Base-by-base conservation (phyloP, 169 alveolate species). In the Theileria annulata region DNA sequence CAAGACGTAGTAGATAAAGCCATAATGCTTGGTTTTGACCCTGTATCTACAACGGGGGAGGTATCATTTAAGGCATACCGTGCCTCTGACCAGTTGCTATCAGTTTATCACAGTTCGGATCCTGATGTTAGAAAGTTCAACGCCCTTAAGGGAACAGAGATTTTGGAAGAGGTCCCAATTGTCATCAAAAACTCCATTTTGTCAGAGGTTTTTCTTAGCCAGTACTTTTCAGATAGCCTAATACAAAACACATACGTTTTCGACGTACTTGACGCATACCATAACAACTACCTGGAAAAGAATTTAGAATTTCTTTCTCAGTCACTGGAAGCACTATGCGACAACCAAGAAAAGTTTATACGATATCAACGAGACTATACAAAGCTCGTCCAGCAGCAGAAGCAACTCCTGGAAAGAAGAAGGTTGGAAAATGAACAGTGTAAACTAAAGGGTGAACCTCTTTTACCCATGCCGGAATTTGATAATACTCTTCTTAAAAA, bases 361-460 rank as follows among this genome's bases (percentile, higher is more conserved):
- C 63, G 91, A 54, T 86, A 92, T 75, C 92, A 92, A 81, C 77
- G 96, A n/a, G 96, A 92, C 77, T 80, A 77, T 28, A 71, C 89
- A 60, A 87, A 88, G 77, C 93, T 86, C 79, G 88, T 80, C 48
- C 93, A 92, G 69, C 90, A 80, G 37, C 93, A 92, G 75, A 92
- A 92, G 80, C 96, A 92, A 69, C 81, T 92, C 85, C 56, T 81
- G 35, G 96, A 92, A 84, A 62, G 96, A 23, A 77, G 93, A 27
- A 70, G 94, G 33, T 79, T 92, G 74, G 96, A 92, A 75, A 92
- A 92, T 71, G 96, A 92, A 64, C 96, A 92, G 71, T 54, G 96
- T 67, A 71, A 82, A 54, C 93, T 92, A 12, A 79, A 87, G 87
- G 96, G 96, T 49, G 96, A 92, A 69, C 92, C 92, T 28, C 90